Percentiles rank a stretch among this genome's conserved stretches.
Conservation (phyloP, 768 basidiomycete species). For the Clitopilus hobsonii region DNA sequence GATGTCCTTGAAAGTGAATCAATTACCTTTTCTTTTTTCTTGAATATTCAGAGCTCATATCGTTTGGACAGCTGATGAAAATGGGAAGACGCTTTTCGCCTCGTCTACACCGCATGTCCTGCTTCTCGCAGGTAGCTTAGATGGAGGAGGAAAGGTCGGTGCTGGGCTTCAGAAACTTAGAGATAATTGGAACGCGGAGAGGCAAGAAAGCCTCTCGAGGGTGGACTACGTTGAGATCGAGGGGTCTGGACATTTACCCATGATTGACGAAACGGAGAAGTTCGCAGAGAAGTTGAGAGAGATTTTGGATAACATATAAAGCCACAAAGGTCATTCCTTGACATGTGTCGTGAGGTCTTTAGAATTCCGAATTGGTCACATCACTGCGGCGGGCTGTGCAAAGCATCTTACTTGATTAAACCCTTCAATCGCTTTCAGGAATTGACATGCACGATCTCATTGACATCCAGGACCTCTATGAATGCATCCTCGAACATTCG, state of each 20-base stretch:
- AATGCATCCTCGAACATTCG: no score
- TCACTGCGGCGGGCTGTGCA: no score
- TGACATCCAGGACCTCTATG: no score
- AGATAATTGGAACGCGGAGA: conserved; percentile 18
- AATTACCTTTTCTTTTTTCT: not conserved
- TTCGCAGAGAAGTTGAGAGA: conserved; percentile 30
- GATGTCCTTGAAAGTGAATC: conserved; percentile 21
- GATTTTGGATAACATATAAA: conserved; percentile 22
- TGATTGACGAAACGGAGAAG: conserved; percentile 42
- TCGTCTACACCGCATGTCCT: conserved; percentile 27
- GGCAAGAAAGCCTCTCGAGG: conserved; percentile 7
- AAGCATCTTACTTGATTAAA: no score
- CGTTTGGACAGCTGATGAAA: not conserved
- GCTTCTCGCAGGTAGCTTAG: conserved; percentile 42
- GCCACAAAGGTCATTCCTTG: no score
- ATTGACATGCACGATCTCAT: no score
- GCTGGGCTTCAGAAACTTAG: conserved; percentile 28
- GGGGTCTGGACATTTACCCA: conserved; percentile 44
- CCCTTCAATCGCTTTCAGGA: no score
- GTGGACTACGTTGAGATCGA: conserved; percentile 30
- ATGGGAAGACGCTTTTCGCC: conserved; percentile 14
- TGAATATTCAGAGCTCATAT: conserved; percentile 6
- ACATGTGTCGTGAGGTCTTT: no score
- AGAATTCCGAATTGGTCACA: no score
- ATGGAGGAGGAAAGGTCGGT: conserved; percentile 44